phyloP scores from a whole-genome alignment of 768 basidiomycete genomes.

The Collybiopsis confluens region DNA sequence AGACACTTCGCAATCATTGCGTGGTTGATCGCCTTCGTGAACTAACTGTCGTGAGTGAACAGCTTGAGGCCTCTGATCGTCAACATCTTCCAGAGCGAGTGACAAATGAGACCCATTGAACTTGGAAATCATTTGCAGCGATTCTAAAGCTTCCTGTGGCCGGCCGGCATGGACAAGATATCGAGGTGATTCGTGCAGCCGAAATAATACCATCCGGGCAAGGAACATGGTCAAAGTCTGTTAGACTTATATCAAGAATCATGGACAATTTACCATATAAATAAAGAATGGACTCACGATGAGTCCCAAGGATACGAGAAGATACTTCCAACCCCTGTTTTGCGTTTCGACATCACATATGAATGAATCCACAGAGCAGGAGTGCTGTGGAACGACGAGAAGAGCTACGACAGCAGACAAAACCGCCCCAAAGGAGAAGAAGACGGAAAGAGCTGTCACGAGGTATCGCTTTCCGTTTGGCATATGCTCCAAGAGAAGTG shows the following conservation, averaged over 20 bases:
- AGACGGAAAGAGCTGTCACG: conserved; percentile 12
- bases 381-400: conserved; percentile 70
- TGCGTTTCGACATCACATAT: conserved; percentile 63
- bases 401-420: conserved; percentile 79
- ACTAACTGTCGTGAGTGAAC: conserved; percentile 12
- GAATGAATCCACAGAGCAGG: conserved; percentile 44
- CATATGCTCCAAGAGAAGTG: conserved; percentile 87
- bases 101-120: conserved; percentile 77
- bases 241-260: too few species aligned
- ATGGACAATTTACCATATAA: too few species aligned
- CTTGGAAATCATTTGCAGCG: conserved; percentile 76
- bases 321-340: conserved; percentile 88
- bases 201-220: conserved; percentile 85
- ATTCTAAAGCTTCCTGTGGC: conserved; percentile 77
- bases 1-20: conserved; percentile 18
- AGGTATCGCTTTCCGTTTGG: conserved; percentile 90
- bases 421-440: conserved; percentile 69
- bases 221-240: conserved; percentile 88
- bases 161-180: conserved; percentile 89
- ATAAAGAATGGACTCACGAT: conserved; percentile 56
- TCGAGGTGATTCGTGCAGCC: conserved; percentile 89
- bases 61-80: conserved; percentile 28
- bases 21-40: conserved; percentile 5
- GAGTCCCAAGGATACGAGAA: conserved; percentile 71
- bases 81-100: conserved; percentile 70